phyloP scores from a whole-genome alignment of 225 moss, liverwort and hornwort species.

The Ulota crispa region DNA sequence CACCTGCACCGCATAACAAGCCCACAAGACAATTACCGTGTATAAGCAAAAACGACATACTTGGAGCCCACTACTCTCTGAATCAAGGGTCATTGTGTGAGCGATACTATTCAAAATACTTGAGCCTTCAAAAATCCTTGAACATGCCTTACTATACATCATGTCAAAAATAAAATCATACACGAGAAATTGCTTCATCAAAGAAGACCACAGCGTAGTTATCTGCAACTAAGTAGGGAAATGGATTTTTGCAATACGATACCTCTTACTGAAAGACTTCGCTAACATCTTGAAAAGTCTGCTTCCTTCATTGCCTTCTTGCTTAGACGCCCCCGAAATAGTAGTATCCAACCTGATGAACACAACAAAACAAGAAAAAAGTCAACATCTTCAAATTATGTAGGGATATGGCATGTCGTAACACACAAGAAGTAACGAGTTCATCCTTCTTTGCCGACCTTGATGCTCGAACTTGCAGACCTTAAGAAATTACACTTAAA shows the following conservation, averaged over 20 bases:
- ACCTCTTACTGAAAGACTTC: conserved; percentile 97
- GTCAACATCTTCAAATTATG: conserved; percentile 12
- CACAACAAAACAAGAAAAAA: neutral
- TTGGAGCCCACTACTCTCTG: conserved; percentile 5
- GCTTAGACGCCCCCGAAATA: conserved; percentile 92
- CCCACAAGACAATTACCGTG: conserved; percentile 9
- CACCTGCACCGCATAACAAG: conserved; percentile 45
- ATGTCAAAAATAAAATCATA: neutral
- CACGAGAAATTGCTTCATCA: neutral
- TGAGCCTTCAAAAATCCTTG: neutral
- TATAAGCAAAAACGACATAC: neutral
- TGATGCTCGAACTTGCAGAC: conserved; percentile 7
- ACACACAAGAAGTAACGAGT: conserved; percentile 3
- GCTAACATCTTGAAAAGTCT: conserved; percentile 95
- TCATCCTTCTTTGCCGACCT: neutral
- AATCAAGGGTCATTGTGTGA: neutral
- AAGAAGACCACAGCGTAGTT: neutral
- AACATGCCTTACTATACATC: neutral
- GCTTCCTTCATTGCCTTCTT: conserved; percentile 86
- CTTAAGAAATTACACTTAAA: neutral
- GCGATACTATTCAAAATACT: neutral
- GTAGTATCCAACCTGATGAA: conserved; percentile 87
- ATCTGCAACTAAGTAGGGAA: neutral
- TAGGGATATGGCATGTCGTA: neutral
- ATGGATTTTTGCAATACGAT: neutral